A percentile compares a stretch with the other conserved stretches of the same genome.
These are phyloP conservation scores for Lodderomyces jiufengensis DNA, from an alignment of 1,139 yeast species.

Conservation along the genomic window DNA sequence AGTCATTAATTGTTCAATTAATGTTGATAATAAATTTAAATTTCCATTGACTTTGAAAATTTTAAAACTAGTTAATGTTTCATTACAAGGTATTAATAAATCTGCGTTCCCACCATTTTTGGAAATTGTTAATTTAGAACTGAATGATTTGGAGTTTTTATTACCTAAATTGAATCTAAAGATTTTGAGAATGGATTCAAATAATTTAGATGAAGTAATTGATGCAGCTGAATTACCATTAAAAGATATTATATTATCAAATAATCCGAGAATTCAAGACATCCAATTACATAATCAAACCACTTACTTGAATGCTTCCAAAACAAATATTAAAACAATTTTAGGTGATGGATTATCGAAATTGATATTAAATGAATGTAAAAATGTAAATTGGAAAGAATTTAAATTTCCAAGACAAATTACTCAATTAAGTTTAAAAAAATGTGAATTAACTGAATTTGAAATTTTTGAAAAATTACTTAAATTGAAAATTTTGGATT, in stretches of 20 bases:
- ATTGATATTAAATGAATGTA: slow-evolving; percentile 12
- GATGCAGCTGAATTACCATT: slow-evolving; percentile 3
- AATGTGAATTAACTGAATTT: slow-evolving; percentile 10
- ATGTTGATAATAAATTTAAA: slow-evolving; percentile 3
- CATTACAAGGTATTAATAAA: slow-evolving; percentile 2
- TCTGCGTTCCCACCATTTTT: slow-evolving; percentile 13
- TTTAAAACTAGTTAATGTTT: slow-evolving; percentile 8
- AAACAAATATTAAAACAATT: slow-evolving; percentile 7
- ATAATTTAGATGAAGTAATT: slow-evolving; percentile 6
- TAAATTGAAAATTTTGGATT: slow-evolving; percentile 8
- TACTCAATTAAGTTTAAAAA: slow-evolving; percentile 10
- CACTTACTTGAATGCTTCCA: slow-evolving; percentile 8
- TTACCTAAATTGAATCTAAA: slow-evolving; percentile 5
- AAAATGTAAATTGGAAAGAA: slow-evolving; percentile 9
- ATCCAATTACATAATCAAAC: slow-evolving; percentile 6
- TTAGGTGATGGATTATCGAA: slow-evolving; percentile 11
- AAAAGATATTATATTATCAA: slow-evolving; percentile 8
- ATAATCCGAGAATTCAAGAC: slow-evolving; percentile 5
- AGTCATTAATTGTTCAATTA: slow-evolving; percentile 6
- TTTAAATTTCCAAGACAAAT: slow-evolving; percentile 10
- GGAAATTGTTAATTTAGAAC: slow-evolving; percentile 14
- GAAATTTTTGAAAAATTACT: slow-evolving; percentile 2
- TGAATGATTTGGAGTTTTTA: slow-evolving; percentile 5
- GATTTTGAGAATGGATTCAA: slow-evolving; percentile 8
- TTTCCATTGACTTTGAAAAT: slow-evolving; percentile 9